Evolutionary conservation across 2,329 filamentous ascomycete species (phyloP).

Genomic region (Fusarium globosum): DNA sequence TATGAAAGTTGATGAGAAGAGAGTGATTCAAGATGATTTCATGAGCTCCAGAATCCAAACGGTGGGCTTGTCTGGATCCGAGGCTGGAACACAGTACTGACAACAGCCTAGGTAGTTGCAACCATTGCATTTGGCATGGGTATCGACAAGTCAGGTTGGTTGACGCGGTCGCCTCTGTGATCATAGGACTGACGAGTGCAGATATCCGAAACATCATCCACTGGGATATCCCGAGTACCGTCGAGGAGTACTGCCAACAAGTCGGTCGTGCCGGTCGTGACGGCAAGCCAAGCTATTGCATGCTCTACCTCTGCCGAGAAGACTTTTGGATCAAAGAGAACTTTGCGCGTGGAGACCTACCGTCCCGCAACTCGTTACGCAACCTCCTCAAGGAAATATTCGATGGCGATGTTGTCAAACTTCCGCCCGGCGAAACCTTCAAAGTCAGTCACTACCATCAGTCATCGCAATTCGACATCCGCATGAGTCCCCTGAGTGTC

Average conservation of each 20-base stretch:
- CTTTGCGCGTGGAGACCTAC: conserved; percentile 69
- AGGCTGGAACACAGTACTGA: neutral
- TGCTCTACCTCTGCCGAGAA: conserved; percentile 67
- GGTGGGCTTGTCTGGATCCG: conserved; percentile 9
- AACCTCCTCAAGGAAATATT: conserved; percentile 65
- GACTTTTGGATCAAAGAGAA: conserved; percentile 69
- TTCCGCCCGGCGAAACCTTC: conserved; percentile 34
- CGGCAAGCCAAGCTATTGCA: conserved; percentile 63
- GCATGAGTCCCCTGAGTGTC: conserved; percentile 59
- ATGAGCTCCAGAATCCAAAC: conserved; percentile 58
- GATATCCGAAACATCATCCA: conserved; percentile 67
- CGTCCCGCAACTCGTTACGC: conserved; percentile 61
- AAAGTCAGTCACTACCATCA: conserved; percentile 59
- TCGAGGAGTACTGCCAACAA: conserved; percentile 69
- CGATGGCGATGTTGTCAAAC: conserved; percentile 41
- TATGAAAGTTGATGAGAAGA: conserved; percentile 58
- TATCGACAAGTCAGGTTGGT: conserved; percentile 60
- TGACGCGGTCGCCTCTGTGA: accelerated
- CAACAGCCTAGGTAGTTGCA: conserved; percentile 47
- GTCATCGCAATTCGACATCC: conserved; percentile 64
- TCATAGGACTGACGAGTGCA: conserved; percentile 23
- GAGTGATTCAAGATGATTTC: conserved; percentile 61
- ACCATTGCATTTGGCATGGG: conserved; percentile 72
- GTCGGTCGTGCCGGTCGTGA: conserved; percentile 67
- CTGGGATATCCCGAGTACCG: conserved; percentile 61